Evolutionary conservation across 2,329 filamentous ascomycete species (phyloP).

Genomic region (Colletotrichum sublineola): DNA sequence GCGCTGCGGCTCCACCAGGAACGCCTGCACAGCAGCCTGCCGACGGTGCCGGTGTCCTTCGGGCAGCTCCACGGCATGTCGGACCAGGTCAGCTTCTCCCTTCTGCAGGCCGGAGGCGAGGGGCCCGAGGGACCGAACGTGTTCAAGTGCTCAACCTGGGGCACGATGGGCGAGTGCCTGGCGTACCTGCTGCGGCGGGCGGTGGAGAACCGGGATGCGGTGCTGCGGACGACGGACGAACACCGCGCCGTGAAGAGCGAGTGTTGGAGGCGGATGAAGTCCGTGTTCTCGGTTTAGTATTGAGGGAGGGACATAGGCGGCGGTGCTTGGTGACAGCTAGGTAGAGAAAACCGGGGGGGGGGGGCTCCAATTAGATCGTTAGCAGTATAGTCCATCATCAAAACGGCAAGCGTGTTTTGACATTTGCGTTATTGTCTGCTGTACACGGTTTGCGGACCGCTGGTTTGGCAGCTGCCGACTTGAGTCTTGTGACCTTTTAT

Average conservation of each 20-base stretch:
- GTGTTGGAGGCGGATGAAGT: constrained; percentile 49
- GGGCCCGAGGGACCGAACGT: constrained; percentile 48
- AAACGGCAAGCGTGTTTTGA: background rate
- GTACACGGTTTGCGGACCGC: background rate
- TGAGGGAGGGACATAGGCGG: background rate
- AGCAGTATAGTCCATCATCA: background rate
- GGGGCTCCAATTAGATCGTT: background rate
- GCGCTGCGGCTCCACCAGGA: constrained; percentile 60
- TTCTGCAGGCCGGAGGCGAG: constrained; percentile 56
- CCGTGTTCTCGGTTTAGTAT: background rate
- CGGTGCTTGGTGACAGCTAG: background rate
- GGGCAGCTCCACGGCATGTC: constrained; percentile 71
- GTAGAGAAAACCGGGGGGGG: background rate
- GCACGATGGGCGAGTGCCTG: constrained; percentile 54
- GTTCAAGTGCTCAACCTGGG: constrained; percentile 58
- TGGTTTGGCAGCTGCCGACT: too few relatives aligned
- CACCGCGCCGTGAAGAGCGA: constrained; percentile 50
- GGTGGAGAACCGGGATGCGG: constrained; percentile 54
- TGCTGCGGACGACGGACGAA: constrained; percentile 49
- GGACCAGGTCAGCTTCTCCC: constrained; percentile 65
- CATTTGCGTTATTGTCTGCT: too few relatives aligned
- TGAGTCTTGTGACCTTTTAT: background rate
- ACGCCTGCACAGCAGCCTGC: constrained; percentile 52
- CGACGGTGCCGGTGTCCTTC: constrained; percentile 57
- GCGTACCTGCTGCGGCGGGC: constrained; percentile 54